phyloP scores from a whole-genome alignment of 176 grass and related monocot species.

The Zea luxurians region DNA sequence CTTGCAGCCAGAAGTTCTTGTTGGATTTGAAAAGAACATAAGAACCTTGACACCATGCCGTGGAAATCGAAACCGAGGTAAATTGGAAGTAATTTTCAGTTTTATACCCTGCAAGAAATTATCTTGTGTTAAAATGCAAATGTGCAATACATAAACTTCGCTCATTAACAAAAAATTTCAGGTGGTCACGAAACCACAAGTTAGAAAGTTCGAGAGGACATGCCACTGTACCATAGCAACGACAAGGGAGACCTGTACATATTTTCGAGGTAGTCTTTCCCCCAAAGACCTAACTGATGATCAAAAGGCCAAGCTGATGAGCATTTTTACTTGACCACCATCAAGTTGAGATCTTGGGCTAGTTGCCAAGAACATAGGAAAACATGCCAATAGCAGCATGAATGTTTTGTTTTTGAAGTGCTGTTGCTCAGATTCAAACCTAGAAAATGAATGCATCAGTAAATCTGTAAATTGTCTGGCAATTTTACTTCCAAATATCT shows the following conservation, averaged over 20 bases:
- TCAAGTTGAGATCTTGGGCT: neutral
- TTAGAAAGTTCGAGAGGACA: conserved; percentile 49
- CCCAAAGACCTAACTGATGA: conserved; percentile 50
- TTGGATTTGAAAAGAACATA: conserved; percentile 61
- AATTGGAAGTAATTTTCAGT: neutral
- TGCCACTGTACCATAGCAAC: conserved; percentile 54
- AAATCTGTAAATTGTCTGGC: neutral
- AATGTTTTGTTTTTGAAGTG: neutral
- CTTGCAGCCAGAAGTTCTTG: conserved; percentile 58
- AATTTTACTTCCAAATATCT: neutral
- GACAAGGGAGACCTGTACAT: conserved; percentile 53
- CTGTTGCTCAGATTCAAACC: neutral
- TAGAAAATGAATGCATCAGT: neutral
- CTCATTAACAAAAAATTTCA: neutral
- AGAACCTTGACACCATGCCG: conserved; percentile 56
- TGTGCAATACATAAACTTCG: neutral
- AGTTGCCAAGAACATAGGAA: neutral
- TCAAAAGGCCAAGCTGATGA: conserved; percentile 60
- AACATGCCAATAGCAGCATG: neutral
- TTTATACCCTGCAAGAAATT: neutral
- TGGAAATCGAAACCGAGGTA: conserved; percentile 59
- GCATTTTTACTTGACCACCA: conserved; percentile 29
- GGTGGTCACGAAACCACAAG: conserved; percentile 61
- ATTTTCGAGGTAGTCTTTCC: conserved; percentile 52
- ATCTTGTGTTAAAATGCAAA: neutral